Evolutionary conservation across 768 basidiomycete species (phyloP).

Genomic region (Leccinum sublutescens): DNA sequence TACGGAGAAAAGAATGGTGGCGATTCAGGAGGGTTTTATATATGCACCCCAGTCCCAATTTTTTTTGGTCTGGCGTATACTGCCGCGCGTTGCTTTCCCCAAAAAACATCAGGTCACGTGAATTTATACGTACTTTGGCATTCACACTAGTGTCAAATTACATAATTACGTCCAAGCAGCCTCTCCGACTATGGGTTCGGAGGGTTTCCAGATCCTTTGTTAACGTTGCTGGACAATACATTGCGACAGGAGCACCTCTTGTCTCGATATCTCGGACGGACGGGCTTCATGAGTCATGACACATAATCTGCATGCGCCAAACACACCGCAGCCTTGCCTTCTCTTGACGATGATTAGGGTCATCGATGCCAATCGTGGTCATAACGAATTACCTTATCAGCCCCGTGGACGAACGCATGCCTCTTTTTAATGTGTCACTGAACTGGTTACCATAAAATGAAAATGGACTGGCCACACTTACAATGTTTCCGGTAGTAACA

Average conservation of each 20-base stretch:
- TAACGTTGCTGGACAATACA: neutral
- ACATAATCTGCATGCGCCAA: conserved; percentile 10
- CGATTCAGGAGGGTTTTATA: conserved; percentile 18
- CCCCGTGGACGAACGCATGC: conserved; percentile 20
- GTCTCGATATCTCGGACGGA: neutral
- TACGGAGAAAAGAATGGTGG: conserved; percentile 6
- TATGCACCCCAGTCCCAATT: conserved; percentile 32
- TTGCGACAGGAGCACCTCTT: neutral
- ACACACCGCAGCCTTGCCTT: conserved; percentile 8
- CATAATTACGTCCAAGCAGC: neutral
- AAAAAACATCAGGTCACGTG: conserved; percentile 33
- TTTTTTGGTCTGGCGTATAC: conserved; percentile 26
- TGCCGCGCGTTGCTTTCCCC: conserved; percentile 21
- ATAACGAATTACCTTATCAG: conserved; percentile 19
- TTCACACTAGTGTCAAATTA: neutral
- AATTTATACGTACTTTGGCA: conserved; percentile 18
- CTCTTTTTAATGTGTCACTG: conserved; percentile 1
- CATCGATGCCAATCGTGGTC: conserved; percentile 29
- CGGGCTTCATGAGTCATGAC: conserved; percentile 12
- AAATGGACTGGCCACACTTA: neutral
- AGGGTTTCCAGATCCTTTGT: neutral
- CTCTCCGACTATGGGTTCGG: too few species aligned
- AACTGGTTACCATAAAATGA: neutral
- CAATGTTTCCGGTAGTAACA: neutral
- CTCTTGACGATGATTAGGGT: conserved; percentile 12